Evolutionary conservation across 1,139 yeast species (phyloP), one percentile per base, ranked within the genome.

Genomic region (Suhomyces anneliseae): DNA sequence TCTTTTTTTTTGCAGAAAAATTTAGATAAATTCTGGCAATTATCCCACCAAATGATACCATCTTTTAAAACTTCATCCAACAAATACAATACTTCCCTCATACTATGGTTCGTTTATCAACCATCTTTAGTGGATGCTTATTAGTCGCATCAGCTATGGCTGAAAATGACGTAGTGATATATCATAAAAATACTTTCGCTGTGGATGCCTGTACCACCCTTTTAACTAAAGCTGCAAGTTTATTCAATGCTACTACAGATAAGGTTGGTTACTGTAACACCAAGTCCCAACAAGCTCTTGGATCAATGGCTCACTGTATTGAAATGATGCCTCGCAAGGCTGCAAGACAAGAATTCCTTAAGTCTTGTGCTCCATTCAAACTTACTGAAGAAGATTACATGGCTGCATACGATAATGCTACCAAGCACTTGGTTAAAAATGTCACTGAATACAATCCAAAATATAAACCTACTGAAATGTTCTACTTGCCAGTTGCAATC

Each of bases 331-430:
- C 71, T 29, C 53, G 56, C 44, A 48, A 58, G 4, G 50, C 55
- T n/a, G 68, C 70, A 8, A 55, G 65, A 32, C 47, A 57, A n/a
- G 51, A 52, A 26, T 71, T 69, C 50, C 49, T 71, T 36, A 55
- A 59, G 8, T 40, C 44, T 31, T 69, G 74, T 55, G 37, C 39
- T 11, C 29, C 42, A 12, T 35, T 40, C 14, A 46, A 49, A 15
- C 61, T 73, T 47, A 68, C 78, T 8, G 57, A 56, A 41, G 59
- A 55, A 15, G 55, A 62, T 24, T 65, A 69, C 47, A 45, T 61
- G 14, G 64, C 53, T n/a, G 61, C 78, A n/a, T 72, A 60, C 45
- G 51, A 61, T 8, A 74, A 74, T 53, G 79, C 79, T 12, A 67
- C 78, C 11, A 39, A 57, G 8, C 61, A 64, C 53, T 59, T 69